These are phyloP conservation scores for Naganishia sp. DNA, from an alignment of 1,284 basidiomycete species.

Conservation along the genomic window DNA sequence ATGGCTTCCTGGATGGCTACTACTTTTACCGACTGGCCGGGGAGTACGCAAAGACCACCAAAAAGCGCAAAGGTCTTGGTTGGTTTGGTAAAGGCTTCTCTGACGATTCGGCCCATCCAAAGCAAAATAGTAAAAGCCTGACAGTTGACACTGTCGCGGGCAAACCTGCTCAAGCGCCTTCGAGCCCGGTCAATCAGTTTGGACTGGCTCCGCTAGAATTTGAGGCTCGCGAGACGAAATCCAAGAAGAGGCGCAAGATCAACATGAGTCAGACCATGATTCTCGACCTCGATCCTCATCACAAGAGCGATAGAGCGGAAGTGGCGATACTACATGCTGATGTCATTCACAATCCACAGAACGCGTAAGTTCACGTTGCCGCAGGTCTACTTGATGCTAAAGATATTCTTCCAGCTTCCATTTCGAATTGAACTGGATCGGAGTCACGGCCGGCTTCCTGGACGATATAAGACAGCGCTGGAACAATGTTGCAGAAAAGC, in stretches of 20 bases:
- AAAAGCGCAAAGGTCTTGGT: constrained; percentile 58
- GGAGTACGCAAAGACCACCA: constrained; percentile 70
- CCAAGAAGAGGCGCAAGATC: constrained; percentile 63
- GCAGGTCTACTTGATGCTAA: not conserved
- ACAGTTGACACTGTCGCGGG: constrained; percentile 1
- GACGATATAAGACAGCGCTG: constrained; percentile 85
- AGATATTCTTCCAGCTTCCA: constrained; percentile 62
- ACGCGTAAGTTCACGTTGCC: constrained; percentile 57
- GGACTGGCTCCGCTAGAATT: constrained; percentile 26
- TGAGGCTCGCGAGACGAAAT: constrained; percentile 48
- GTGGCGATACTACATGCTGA: constrained; percentile 85
- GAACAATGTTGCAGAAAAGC: constrained; percentile 81
- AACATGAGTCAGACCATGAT: constrained; percentile 78
- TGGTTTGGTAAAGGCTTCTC: constrained; percentile 30
- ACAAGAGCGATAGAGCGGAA: constrained; percentile 81
- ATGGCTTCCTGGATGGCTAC: constrained; percentile 81
- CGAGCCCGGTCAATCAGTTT: constrained; percentile 27
- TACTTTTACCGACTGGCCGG: constrained; percentile 80
- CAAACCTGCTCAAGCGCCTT: constrained; percentile 28
- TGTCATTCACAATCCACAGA: constrained; percentile 85
- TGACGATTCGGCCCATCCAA: constrained; percentile 9
- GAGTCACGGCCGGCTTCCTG: constrained; percentile 90
- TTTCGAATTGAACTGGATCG: constrained; percentile 96
- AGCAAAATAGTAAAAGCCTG: constrained; percentile 9
- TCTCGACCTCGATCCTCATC: constrained; percentile 79